These are phyloP conservation scores for Xylariaceae sp. DNA, from an alignment of 2,329 filamentous ascomycete genomes.

Conservation along the genomic window DNA sequence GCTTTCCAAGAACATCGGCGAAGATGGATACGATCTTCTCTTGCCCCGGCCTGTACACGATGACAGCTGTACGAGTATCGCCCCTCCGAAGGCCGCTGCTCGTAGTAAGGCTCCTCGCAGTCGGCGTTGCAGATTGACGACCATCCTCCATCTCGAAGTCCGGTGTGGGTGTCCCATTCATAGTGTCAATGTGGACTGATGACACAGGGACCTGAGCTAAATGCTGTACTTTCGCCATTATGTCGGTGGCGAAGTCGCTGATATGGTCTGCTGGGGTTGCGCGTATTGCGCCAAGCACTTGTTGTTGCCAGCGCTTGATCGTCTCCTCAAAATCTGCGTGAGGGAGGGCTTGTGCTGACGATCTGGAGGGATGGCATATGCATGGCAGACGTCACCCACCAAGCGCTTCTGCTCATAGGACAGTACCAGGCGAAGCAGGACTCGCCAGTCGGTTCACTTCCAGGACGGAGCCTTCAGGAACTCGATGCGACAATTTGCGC, in stretches of 20 bases:
- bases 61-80: constrained; percentile 57
- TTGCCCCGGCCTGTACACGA: constrained; percentile 68
- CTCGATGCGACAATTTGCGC: no score
- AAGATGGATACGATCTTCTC: constrained; percentile 71
- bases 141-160: constrained; percentile 26
- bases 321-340: no score
- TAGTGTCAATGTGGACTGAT: constrained; percentile 38
- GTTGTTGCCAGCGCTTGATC: no score
- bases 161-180: constrained; percentile 26
- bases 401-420: neutral
- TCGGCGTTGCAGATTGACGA: constrained; percentile 17
- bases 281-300: constrained; percentile 3
- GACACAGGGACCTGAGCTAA: constrained; percentile 49
- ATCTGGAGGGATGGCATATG: neutral
- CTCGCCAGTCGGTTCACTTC: no score
- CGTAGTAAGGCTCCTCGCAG: constrained; percentile 37
- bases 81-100: constrained; percentile 47
- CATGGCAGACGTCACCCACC: neutral
- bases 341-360: no score
- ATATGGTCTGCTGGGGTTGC: constrained; percentile 4
- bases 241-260: constrained; percentile 7
- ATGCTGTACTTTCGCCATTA: constrained; percentile 43
- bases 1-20: constrained; percentile 75
- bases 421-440: no score
- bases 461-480: no score